A percentile compares a stretch with the other conserved stretches of the same genome.
Conservation (phyloP, 805 yeast species). For the Candida orba region DNA sequence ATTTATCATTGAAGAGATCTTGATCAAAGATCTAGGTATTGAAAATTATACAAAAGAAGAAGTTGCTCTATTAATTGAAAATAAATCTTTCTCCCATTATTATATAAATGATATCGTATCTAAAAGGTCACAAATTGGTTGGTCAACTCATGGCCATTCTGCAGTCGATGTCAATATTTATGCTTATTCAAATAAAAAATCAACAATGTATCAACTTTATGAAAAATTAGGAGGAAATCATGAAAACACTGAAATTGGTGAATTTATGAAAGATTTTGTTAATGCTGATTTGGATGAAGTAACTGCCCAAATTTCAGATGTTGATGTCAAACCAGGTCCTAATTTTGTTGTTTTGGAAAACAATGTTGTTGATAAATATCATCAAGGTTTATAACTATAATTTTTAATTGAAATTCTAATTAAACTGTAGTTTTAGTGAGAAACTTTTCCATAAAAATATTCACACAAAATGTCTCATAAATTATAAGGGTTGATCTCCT, state of each 20-base stretch:
- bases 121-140: slow-evolving; percentile 82
- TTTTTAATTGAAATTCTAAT: too few species aligned
- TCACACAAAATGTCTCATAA: too few species aligned
- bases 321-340: slow-evolving; percentile 32
- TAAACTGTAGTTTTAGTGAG: too few species aligned
- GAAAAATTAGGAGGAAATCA: slow-evolving; percentile 64
- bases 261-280: slow-evolving; percentile 53
- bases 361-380: slow-evolving; percentile 5
- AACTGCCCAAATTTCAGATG: slow-evolving; percentile 42
- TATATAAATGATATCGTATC: slow-evolving; percentile 66
- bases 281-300: slow-evolving; percentile 40
- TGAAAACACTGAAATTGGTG: slow-evolving; percentile 83
- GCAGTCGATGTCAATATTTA: slow-evolving; percentile 94
- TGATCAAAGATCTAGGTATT: slow-evolving; percentile 64
- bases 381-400: neutral
- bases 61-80: slow-evolving; percentile 33
- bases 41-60: slow-evolving; percentile 50
- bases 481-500: too few species aligned
- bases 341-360: slow-evolving; percentile 1
- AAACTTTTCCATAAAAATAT: too few species aligned
- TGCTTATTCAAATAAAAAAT: slow-evolving; percentile 57
- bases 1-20: slow-evolving; percentile 46
- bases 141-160: slow-evolving; percentile 95
- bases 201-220: slow-evolving; percentile 32
- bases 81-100: slow-evolving; percentile 31